Conservation (phyloP, 805 yeast genomes). For the Saccharomyces eubayanus region DNA sequence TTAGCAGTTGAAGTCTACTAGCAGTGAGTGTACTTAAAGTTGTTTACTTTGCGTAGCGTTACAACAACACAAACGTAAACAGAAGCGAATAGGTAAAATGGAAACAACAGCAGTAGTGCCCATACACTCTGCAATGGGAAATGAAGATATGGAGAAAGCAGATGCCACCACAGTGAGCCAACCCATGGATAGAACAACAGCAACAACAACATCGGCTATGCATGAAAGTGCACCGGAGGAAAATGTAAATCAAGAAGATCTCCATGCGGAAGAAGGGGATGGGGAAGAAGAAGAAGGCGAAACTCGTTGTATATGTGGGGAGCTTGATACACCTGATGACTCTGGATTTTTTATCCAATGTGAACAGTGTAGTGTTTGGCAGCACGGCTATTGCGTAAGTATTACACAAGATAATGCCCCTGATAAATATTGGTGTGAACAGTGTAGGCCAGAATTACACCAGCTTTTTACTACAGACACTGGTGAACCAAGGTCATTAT, state of each 20-base stretch:
- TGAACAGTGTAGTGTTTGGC: conserved; percentile 93
- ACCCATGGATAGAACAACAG: neutral
- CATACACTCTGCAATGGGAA: neutral
- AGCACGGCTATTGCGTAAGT: conserved; percentile 94
- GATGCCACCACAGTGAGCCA: neutral
- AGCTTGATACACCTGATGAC: conserved; percentile 38
- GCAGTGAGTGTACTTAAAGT: neutral
- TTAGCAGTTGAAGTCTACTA: neutral
- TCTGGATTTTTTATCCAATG: conserved; percentile 72
- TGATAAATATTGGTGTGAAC: conserved; percentile 92
- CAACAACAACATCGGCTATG: neutral
- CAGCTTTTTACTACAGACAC: conserved; percentile 20
- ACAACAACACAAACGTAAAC: neutral
- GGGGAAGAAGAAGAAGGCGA: conserved; percentile 38
- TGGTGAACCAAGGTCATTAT: conserved; percentile 22
- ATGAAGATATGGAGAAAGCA: neutral
- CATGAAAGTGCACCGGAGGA: neutral
- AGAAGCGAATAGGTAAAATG: neutral
- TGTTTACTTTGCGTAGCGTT: neutral
- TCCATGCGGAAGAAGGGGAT: conserved; percentile 17
- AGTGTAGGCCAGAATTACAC: conserved; percentile 81
- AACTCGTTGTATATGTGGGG: conserved; percentile 40
- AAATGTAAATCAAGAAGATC: neutral
- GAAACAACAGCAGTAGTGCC: neutral
- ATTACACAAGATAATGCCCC: conserved; percentile 71